phyloP scores from a whole-genome alignment of 139 green algal genomes.

The Yamagishiella unicocca region DNA sequence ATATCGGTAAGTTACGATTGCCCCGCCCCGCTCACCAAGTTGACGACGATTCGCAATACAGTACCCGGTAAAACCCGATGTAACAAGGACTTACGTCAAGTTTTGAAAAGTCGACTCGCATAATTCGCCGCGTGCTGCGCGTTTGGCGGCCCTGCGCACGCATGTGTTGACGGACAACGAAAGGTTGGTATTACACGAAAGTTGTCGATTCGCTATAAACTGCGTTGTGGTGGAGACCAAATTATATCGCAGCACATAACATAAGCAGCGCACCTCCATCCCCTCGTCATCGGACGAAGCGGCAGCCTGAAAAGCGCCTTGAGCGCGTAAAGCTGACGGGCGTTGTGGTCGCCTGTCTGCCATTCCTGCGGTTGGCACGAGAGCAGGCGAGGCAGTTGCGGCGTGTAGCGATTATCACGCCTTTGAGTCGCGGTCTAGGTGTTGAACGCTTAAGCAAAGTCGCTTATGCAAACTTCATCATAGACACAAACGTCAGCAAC shows the following conservation, averaged over 20 bases:
- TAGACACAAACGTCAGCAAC: no score
- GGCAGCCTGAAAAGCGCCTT: slow-evolving; percentile 13
- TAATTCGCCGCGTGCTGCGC: neutral
- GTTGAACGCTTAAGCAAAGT: no score
- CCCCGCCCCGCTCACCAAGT: no score
- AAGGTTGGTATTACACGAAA: no score
- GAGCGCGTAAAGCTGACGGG: slow-evolving; percentile 7
- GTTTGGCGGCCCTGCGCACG: slow-evolving; percentile 36
- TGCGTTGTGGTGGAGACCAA: no score
- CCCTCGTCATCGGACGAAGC: slow-evolving; percentile 34
- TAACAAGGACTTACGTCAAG: slow-evolving; percentile 6
- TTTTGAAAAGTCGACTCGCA: slow-evolving; percentile 37
- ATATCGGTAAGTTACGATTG: neutral
- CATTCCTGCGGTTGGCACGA: neutral
- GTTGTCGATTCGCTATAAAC: no score
- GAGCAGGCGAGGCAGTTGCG: neutral
- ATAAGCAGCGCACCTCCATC: slow-evolving; percentile 9
- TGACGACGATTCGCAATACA: no score
- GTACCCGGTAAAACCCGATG: no score
- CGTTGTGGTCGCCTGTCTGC: slow-evolving; percentile 9
- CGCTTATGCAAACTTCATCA: no score
- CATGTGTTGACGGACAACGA: slow-evolving; percentile 8
- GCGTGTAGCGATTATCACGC: no score
- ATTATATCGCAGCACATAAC: neutral
- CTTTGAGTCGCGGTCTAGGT: no score